Conservation (phyloP, 164 flowering plant genomes). For the Nymphaea thermarum region DNA sequence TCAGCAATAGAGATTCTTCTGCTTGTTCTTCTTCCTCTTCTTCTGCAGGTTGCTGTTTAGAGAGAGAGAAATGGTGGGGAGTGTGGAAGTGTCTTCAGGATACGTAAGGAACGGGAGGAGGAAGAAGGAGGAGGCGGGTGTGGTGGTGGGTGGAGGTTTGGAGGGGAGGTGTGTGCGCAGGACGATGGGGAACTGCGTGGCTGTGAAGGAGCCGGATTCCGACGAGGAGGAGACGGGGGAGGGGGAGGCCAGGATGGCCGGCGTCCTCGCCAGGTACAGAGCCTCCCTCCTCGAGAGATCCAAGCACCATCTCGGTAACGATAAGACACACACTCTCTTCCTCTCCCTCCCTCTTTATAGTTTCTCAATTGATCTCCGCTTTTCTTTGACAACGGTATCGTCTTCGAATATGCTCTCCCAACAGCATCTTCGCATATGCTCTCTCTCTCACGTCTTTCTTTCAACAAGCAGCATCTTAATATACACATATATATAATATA, state of each 20-base stretch:
- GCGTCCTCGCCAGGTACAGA: neutral
- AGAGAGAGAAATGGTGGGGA: no score
- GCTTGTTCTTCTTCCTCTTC: no score
- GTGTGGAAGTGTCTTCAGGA: no score
- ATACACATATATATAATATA: no score
- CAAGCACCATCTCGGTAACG: neutral
- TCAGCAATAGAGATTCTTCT: no score
- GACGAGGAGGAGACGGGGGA: conserved; percentile 1
- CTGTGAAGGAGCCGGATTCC: neutral
- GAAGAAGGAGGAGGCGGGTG: no score
- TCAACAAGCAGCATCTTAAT: neutral
- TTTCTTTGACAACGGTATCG: neutral
- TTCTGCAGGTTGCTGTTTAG: no score
- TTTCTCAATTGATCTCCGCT: neutral
- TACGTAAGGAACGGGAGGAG: no score
- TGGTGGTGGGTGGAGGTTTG: no score
- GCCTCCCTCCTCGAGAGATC: neutral
- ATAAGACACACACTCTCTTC: neutral
- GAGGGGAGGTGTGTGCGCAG: no score
- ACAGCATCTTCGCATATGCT: neutral
- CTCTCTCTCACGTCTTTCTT: neutral
- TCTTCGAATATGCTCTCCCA: neutral
- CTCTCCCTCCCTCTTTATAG: neutral
- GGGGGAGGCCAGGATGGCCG: neutral
- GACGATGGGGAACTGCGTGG: neutral